phyloP scores from a whole-genome alignment of 1,284 basidiomycete genomes.

The Apiotrichum akiyoshidainum region DNA sequence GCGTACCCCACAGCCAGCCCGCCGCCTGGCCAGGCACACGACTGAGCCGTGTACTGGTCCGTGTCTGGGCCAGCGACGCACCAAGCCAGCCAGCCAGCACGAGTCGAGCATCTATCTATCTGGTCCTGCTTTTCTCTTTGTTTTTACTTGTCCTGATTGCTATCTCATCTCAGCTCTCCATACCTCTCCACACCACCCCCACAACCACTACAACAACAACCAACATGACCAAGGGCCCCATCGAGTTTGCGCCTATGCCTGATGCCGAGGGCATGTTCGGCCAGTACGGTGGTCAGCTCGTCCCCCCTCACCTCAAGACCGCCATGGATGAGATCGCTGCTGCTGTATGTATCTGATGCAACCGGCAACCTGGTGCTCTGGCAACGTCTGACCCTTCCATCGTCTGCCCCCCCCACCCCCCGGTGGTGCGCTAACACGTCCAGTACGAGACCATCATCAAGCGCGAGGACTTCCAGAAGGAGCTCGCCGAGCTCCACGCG shows the following conservation, averaged over 20 bases:
- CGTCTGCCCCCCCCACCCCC: no score
- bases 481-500: conserved; percentile 16
- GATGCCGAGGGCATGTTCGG: conserved; percentile 25
- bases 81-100: no score
- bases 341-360: neutral
- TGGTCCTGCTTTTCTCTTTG: no score
- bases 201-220: neutral
- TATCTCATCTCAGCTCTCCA: neutral
- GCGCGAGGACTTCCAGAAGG: conserved; percentile 22
- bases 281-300: conserved; percentile 20
- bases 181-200: neutral
- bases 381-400: no score
- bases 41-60: no score
- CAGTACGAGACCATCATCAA: conserved; percentile 19
- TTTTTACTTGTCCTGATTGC: neutral
- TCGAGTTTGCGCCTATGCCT: conserved; percentile 20
- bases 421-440: neutral
- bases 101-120: no score
- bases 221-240: neutral
- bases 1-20: no score
- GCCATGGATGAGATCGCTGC: conserved; percentile 23
- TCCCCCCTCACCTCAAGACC: conserved; percentile 21
- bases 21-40: no score
- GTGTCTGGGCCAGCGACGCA: no score
- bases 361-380: no score